Evolutionary conservation across 257 asterid genomes (phyloP).

Genomic region (Oldenlandia corymbosa): DNA sequence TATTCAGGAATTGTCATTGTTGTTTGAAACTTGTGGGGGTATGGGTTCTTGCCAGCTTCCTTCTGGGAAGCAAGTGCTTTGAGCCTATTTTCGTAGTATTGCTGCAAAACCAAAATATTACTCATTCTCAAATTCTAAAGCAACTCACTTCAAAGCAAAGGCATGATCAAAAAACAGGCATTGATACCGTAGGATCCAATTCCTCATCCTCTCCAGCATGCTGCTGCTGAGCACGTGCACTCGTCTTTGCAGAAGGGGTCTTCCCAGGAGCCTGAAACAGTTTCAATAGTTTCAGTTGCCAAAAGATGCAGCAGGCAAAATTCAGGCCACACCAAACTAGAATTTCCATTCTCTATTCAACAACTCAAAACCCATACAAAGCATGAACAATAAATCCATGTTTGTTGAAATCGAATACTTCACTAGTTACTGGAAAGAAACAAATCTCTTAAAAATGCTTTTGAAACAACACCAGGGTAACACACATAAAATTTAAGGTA

Average conservation of each 20-base stretch:
- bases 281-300: not conserved
- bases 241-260: conserved; percentile 34
- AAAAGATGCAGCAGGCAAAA: too few species aligned
- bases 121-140: not conserved
- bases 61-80: conserved; percentile 53
- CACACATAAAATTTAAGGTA: too few species aligned
- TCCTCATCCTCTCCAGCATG: conserved; percentile 66
- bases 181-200: conserved; percentile 63
- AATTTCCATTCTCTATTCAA: too few species aligned
- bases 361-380: too few species aligned
- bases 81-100: conserved; percentile 69
- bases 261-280: conserved; percentile 31
- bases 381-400: too few species aligned
- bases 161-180: not conserved
- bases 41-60: conserved; percentile 58
- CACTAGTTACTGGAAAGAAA: too few species aligned
- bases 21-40: conserved; percentile 68
- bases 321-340: too few species aligned
- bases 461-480: too few species aligned
- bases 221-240: conserved; percentile 36
- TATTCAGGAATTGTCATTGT: conserved; percentile 49
- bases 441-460: too few species aligned
- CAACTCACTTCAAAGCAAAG: too few species aligned
- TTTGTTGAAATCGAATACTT: too few species aligned
- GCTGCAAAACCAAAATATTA: conserved; percentile 35